A percentile compares a stretch with the other conserved stretches of the same genome.
Evolutionary conservation across 2,329 filamentous ascomycete genomes (phyloP).

Genomic region (Ambrosiella beaveri): DNA sequence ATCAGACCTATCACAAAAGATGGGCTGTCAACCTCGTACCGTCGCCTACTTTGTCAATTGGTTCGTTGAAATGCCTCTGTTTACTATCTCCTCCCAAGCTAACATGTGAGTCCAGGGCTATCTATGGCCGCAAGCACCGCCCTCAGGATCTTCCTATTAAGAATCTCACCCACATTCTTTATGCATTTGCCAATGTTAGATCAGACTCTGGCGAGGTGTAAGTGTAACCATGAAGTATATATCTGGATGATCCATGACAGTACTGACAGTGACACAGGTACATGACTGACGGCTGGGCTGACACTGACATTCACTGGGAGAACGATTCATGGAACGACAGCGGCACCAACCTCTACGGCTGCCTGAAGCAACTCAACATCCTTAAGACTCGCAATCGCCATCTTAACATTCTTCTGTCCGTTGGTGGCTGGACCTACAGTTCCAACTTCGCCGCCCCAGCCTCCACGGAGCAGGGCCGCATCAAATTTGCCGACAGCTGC

Average conservation of each 20-base stretch:
- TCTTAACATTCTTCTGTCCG: conserved; percentile 69
- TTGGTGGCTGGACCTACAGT: conserved; percentile 88
- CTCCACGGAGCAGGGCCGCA: conserved; percentile 50
- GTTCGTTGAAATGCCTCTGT: conserved; percentile 17
- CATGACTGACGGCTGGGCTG: conserved; percentile 46
- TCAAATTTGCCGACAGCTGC: conserved; percentile 54
- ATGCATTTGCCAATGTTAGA: conserved; percentile 75
- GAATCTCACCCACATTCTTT: conserved; percentile 75
- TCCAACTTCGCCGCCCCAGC: conserved; percentile 64
- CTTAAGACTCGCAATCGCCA: conserved; percentile 68
- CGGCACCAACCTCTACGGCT: conserved; percentile 74
- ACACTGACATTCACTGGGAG: conserved; percentile 57
- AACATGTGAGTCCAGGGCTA: conserved; percentile 36
- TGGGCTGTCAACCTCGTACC: conserved; percentile 35
- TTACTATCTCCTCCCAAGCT: neutral
- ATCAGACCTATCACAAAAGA: neutral
- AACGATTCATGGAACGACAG: conserved; percentile 52
- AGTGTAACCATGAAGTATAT: conserved; percentile 13
- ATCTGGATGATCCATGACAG: conserved; percentile 1
- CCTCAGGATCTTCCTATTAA: conserved; percentile 68
- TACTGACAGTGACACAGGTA: conserved; percentile 18
- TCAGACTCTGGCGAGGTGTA: conserved; percentile 66
- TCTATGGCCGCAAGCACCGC: conserved; percentile 72
- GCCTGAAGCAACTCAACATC: conserved; percentile 73
- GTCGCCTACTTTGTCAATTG: conserved; percentile 64